These are phyloP conservation scores for Rubia peregrina DNA, from an alignment of 305 asterid genomes.

Conservation along the genomic window DNA sequence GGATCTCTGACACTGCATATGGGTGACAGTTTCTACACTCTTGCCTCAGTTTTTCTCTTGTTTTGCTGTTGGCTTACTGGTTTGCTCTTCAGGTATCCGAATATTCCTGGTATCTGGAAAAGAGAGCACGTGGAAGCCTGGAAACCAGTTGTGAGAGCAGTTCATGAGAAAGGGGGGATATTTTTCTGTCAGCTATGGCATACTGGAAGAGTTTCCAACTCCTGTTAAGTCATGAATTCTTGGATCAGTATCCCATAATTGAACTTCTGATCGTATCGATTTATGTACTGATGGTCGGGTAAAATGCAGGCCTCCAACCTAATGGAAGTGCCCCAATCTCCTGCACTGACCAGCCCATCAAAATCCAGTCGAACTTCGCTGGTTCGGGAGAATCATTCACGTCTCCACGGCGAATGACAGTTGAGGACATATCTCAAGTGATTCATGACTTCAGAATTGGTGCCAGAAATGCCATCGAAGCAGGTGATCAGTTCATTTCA, in stretches of 20 bases:
- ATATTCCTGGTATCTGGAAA: constrained; percentile 18
- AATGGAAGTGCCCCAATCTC: constrained; percentile 15
- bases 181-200: constrained; percentile 22
- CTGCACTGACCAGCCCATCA: constrained; percentile 16
- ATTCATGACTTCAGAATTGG: constrained; percentile 14
- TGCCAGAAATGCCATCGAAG: constrained; percentile 18
- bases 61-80: neutral
- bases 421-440: constrained; percentile 13
- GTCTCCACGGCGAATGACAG: constrained; percentile 13
- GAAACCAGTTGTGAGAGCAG: constrained; percentile 16
- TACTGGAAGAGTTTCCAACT: constrained; percentile 20
- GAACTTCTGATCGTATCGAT: neutral
- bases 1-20: constrained; percentile 17
- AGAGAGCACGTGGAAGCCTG: constrained; percentile 19
- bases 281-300: neutral
- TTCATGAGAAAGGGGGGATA: constrained; percentile 13
- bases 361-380: neutral
- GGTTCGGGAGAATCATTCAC: constrained; percentile 7
- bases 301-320: constrained; percentile 13
- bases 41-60: neutral
- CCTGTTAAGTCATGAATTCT: constrained; percentile 8
- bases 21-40: constrained; percentile 2
- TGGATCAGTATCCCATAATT: neutral
- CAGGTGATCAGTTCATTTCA: constrained; percentile 8
- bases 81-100: constrained; percentile 7